These are phyloP conservation scores for Erigeron philadelphicus DNA, from an alignment of 140 eudicot species.

Conservation along the genomic window DNA sequence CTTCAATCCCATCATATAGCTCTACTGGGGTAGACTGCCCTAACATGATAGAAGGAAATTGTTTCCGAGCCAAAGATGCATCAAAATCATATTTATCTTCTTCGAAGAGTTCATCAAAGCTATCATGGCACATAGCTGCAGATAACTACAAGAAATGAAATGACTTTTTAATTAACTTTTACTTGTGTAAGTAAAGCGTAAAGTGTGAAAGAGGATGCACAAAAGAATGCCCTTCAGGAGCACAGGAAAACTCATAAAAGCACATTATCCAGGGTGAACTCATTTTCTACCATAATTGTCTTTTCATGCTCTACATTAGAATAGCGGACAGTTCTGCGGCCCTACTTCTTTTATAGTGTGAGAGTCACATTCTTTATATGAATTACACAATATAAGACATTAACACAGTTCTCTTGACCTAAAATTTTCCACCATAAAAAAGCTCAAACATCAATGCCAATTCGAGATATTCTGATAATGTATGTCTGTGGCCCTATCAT, in stretches of 20 bases:
- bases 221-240: slow-evolving; percentile 2
- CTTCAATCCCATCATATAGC: slow-evolving; percentile 55
- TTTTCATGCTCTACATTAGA: no score
- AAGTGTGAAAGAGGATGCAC: slow-evolving; percentile 13
- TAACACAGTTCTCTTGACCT: neutral
- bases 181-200: slow-evolving; percentile 7
- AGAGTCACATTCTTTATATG: neutral
- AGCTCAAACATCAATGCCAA: slow-evolving; percentile 14
- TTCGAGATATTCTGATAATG: neutral
- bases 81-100: slow-evolving; percentile 50
- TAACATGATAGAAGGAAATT: slow-evolving; percentile 64
- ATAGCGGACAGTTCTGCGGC: no score
- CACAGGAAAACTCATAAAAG: neutral
- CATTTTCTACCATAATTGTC: no score
- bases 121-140: slow-evolving; percentile 47
- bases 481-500: neutral
- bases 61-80: slow-evolving; percentile 53
- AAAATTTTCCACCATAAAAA: neutral
- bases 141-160: slow-evolving; percentile 52
- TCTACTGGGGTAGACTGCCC: slow-evolving; percentile 61
- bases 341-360: neutral
- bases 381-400: neutral
- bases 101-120: slow-evolving; percentile 47
- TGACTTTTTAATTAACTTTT: slow-evolving; percentile 17
- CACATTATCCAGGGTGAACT: no score